Evolutionary conservation across 352 stramenopile genomes (phyloP), one percentile per base, ranked within the genome.

Genomic region (Paralagenidium karlingii): DNA sequence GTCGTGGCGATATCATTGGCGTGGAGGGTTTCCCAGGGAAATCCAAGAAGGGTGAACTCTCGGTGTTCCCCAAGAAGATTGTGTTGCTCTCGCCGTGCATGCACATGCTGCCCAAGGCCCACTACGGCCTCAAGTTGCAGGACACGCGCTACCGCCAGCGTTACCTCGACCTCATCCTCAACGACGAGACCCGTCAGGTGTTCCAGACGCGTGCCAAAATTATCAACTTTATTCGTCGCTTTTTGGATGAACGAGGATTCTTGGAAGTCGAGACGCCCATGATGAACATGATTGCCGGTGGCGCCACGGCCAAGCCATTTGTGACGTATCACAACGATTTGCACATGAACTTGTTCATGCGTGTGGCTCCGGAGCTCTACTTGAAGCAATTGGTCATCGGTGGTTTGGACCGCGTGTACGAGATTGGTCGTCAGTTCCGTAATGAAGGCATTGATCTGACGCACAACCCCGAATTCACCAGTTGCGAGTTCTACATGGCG

Each of bases 381-480:
- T 56, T 99, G 44, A 99, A 99, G 69, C 70, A 96, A 42, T 58
- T 99, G 15, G 86, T 99, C 20, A 96, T 99, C 49, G 96, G 96
- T 28, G 95, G 96, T 40, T 90, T 99, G 24, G 90, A 98, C 39
- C 77, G 86, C 38, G 96, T 99, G 16, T 99, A 98, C 63, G 96
- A 99, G 67, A 68, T 99, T 33, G 95, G 95, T 26, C 85, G 94
- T 10, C 96, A 98, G 56, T 99, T 99, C 65, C 93, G 96, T 40
- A 99, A 99, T 61, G 96, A 99, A 63, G 95, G 96, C 34, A 95
- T 99, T 31, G 94, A 94, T 27, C 79, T 95, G 12, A 88, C 92
- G 40, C 96, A 99, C 75, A 99, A 99, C 81, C 95, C 94, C 1
- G 96, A 99, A 63, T 99, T 99, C 51, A 99, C 96, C 8, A 96